Evolutionary conservation across 78 protist species (phyloP), one percentile per base, ranked within the genome.

Genomic region (Cavenderia fasciculata): DNA sequence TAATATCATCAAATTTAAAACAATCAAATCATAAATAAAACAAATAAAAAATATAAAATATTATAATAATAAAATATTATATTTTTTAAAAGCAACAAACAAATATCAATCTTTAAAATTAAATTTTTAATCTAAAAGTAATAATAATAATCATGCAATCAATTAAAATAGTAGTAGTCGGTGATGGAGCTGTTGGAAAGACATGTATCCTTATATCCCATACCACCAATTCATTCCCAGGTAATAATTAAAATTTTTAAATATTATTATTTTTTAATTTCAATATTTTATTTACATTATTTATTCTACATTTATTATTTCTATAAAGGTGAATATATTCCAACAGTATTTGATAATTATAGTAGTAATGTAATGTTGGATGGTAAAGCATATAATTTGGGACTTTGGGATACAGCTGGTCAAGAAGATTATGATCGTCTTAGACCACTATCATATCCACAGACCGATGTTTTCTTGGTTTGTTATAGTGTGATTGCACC

Each of bases 161-260:
- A 59, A 90, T 96, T 65, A 96, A 96, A 90, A 88, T 93, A 62
- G 98, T 96, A 31, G 96, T 96, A 18, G 97, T 96, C 1, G 98
- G 98, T 43, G 98, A 96, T 51, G 98, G 98, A n/a, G 95, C 97
- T 33, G 96, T 95, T 51, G 97, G 97, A 4, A 97, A 97, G 86
- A 94, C 96, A 2, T 97, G 97, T 41, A 59, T 95, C 18, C 88
- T 95, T 18, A 97, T 97, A 27, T 47, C 93, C 1, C 95, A 97
- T 68, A 89, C 98, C 1, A 97, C 96, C 74, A 97, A 97, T 71
- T 95, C 94, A 19, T 97, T 97, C 82, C 98, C 98, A 44, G 93
- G 94, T 10, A 96, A 93, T n/a, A n/a, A n/a, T n/a, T n/a, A n/a
- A n/a, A n/a, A n/a, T n/a, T n/a, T n/a, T n/a, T n/a, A n/a, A n/a